These are phyloP conservation scores for Tagetes patula DNA, from an alignment of 129 eudicot species.

Conservation along the genomic window DNA sequence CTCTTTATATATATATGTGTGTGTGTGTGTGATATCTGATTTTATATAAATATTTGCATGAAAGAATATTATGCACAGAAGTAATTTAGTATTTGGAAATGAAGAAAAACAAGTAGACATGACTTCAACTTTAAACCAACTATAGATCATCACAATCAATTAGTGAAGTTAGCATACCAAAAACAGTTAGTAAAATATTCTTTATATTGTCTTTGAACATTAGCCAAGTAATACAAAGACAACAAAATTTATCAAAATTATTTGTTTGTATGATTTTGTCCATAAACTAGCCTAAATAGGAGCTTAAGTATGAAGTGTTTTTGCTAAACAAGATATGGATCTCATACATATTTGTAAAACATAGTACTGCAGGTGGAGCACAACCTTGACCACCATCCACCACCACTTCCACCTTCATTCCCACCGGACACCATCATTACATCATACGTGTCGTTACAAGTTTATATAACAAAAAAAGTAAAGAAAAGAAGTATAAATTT, in stretches of 20 bases:
- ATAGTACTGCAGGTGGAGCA: too few relatives aligned
- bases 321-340: background rate
- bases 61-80: too few relatives aligned
- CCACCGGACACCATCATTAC: too few relatives aligned
- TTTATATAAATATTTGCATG: background rate
- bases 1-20: background rate
- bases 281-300: background rate
- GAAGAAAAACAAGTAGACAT: slow-evolving; percentile 9
- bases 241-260: background rate
- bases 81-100: slow-evolving; percentile 1
- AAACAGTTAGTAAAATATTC: background rate
- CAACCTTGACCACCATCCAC: too few relatives aligned
- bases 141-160: background rate
- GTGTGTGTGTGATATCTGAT: background rate
- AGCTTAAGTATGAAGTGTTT: background rate
- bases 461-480: too few relatives aligned
- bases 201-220: background rate
- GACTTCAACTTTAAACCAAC: slow-evolving; percentile 18
- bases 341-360: too few relatives aligned
- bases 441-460: too few relatives aligned
- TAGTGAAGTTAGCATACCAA: background rate
- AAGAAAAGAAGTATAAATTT: too few relatives aligned
- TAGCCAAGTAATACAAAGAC: background rate
- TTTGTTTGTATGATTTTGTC: slow-evolving; percentile 7
- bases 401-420: too few relatives aligned